Percentiles rank a stretch among this genome's conserved stretches.
Conservation (phyloP, 2,329 filamentous ascomycete species). For the Hawksworthiomyces lignivorus region DNA sequence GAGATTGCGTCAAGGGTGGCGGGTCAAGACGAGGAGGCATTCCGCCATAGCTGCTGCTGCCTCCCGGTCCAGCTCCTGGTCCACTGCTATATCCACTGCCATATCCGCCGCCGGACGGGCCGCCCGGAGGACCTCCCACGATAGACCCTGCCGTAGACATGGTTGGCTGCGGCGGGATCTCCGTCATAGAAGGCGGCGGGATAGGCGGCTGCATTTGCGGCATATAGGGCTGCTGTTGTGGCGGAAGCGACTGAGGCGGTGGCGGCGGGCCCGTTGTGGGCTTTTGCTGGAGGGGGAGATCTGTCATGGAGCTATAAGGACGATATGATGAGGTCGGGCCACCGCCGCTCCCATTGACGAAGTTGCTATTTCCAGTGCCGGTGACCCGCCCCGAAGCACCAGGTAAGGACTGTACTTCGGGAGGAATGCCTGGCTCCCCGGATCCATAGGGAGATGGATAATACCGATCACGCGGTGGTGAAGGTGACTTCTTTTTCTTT, state of each 20-base stretch:
- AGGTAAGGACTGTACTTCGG: too few species aligned
- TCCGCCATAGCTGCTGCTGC: too few species aligned
- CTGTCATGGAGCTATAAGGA: neutral
- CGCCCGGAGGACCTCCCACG: neutral
- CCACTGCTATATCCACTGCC: too few species aligned
- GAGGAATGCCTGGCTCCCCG: slow-evolving; percentile 1
- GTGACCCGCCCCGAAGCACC: too few species aligned
- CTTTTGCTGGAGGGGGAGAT: slow-evolving; percentile 3
- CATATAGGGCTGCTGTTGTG: neutral
- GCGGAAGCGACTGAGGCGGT: neutral
- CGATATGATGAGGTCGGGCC: neutral
- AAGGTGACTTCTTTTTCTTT: slow-evolving; percentile 1
- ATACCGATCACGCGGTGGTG: neutral
- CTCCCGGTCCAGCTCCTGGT: too few species aligned
- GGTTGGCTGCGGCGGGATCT: slow-evolving; percentile 15
- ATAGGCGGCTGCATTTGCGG: neutral
- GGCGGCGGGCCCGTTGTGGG: neutral
- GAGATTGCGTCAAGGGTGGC: slow-evolving; percentile 13
- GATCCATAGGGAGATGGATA: slow-evolving; percentile 1
- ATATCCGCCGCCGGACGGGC: neutral
- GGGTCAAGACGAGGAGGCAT: neutral
- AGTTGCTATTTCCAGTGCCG: neutral
- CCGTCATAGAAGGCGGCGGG: slow-evolving; percentile 9
- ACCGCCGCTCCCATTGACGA: neutral
- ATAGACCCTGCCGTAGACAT: slow-evolving; percentile 13